Conservation (phyloP, 352 stramenopile species). For the Phytophthora multivora region DNA sequence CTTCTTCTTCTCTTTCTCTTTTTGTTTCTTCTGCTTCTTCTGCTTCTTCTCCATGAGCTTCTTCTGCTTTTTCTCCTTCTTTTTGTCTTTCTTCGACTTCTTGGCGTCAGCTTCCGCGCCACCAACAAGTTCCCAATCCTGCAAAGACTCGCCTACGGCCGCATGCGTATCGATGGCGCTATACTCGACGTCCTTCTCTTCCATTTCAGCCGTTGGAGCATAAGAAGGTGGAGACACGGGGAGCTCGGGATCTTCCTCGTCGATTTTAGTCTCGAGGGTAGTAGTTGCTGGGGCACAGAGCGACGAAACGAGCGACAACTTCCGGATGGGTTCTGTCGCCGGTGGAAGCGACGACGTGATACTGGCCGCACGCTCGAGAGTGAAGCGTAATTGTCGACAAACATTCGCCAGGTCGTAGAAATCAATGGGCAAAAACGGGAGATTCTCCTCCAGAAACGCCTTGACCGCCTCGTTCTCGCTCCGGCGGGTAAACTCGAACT, state of each 20-base stretch:
- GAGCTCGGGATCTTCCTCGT: conserved; percentile 35
- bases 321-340: conserved; percentile 11
- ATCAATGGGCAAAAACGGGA: conserved; percentile 78
- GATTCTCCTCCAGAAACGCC: conserved; percentile 53
- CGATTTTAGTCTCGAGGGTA: conserved; percentile 17
- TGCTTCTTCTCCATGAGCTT: conserved; percentile 32
- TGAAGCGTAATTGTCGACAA: conserved; percentile 58
- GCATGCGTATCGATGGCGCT: conserved; percentile 9
- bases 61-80: conserved; percentile 30
- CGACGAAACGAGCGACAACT: conserved; percentile 42
- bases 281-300: conserved; percentile 28
- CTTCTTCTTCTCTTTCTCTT: conserved; percentile 36
- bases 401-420: conserved; percentile 78
- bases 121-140: conserved; percentile 33
- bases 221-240: conserved; percentile 22
- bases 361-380: conserved; percentile 45
- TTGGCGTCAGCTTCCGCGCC: conserved; percentile 12
- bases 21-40: conserved; percentile 41
- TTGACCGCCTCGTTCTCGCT: conserved; percentile 68
- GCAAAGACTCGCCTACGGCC: conserved; percentile 18
- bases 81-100: conserved; percentile 29
- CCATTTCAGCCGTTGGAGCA: conserved; percentile 8
- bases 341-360: conserved; percentile 21
- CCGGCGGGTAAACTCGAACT: conserved; percentile 52
- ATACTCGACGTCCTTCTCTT: conserved; percentile 21